Percentiles rank a stretch among this genome's conserved stretches.
These are phyloP conservation scores for Chloris gayana DNA, from an alignment of 176 grass and related monocot genomes.

Conservation along the genomic window DNA sequence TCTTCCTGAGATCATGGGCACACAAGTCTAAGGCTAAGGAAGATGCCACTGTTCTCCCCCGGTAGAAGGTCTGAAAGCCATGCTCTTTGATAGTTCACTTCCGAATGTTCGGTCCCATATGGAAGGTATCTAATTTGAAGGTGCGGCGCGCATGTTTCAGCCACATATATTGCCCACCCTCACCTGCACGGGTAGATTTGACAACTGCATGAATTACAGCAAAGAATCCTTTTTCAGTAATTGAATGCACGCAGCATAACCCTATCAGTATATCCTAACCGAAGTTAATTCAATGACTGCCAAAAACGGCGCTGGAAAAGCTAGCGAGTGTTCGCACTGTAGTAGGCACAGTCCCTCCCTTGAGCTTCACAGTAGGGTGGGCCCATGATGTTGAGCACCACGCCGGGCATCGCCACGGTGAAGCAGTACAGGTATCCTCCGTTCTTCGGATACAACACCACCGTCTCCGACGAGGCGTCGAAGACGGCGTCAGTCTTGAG, in stretches of 20 bases:
- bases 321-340: neutral
- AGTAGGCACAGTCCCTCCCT: constrained; percentile 72
- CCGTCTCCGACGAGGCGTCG: constrained; percentile 39
- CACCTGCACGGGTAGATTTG: neutral
- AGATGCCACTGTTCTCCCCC: neutral
- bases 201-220: constrained; percentile 20
- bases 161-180: constrained; percentile 43
- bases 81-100: neutral
- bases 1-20: neutral
- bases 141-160: constrained; percentile 35
- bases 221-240: constrained; percentile 15
- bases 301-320: neutral
- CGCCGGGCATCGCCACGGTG: constrained; percentile 51
- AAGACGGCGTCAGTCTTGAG: constrained; percentile 47
- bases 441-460: constrained; percentile 64
- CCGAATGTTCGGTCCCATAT: constrained; percentile 9
- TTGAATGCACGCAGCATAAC: neutral
- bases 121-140: constrained; percentile 21
- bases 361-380: constrained; percentile 50
- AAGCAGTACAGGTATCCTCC: constrained; percentile 74
- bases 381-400: constrained; percentile 63
- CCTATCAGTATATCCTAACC: neutral
- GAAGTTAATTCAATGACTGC: neutral
- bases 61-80: neutral
- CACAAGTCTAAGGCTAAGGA: neutral